Evolutionary conservation across 495 filamentous ascomycete species (phyloP), one percentile per base, ranked within the genome.

Genomic region (Elasticomyces elasticus): DNA sequence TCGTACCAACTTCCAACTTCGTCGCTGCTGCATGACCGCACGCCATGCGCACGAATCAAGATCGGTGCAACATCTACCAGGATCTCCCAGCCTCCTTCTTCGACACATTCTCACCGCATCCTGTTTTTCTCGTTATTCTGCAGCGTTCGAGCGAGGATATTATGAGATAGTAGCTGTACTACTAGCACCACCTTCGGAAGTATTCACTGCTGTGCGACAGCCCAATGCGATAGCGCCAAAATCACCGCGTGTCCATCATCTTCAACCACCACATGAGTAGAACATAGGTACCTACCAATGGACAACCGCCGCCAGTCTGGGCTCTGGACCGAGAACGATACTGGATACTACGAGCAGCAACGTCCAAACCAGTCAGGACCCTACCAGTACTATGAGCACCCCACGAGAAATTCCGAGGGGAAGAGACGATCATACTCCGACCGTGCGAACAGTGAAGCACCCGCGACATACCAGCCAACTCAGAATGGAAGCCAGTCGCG

Each of bases 361-460:
- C 5, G 37, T 2, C 31, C 56, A 5, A 24, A 19, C 12, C 33
- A 25, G 23, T 7, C 9, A 4, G 52, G 20, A n/a, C 58, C 58
- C 6, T 56, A 53, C 27, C 48, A 61, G 22, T 61, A 61, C 58
- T 61, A 61, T 26, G 41, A 52, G 46, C 40, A 41, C 7, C 54
- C 58, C 17, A 12, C 27, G 17, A 19, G 19, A 17, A 19, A 31
- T 22, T 9, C 51, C 19, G 19, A 12, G 23, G 22, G 24, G 17
- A 46, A 41, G 12, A 37, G 47, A 15, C 35, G 51, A 5, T 43
- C 51, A 26, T 55, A 35, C 48, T 30, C 45, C 51, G 55, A 53
- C 5, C 55, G 55, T 23, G 23, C 50, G 1, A 51, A 35, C 20
- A 28, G 2, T 1, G 23, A 12, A 9, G 15, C 40, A 19, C 19